A percentile compares a stretch with the other conserved stretches of the same genome.
phyloP scores from a whole-genome alignment of 1,284 basidiomycete genomes.

The Xanthoconium separans region DNA sequence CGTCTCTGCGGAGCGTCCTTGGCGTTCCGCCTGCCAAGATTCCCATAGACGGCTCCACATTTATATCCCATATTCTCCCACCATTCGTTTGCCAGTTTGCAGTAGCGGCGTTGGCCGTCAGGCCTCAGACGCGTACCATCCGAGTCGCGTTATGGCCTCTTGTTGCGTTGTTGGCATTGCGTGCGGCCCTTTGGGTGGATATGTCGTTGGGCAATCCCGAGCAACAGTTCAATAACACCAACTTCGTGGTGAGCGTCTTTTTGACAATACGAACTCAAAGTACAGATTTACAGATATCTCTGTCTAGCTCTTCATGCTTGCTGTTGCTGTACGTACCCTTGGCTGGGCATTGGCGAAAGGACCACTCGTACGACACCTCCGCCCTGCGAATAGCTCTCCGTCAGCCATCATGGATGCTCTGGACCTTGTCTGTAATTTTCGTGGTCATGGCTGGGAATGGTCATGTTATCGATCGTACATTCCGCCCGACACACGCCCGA shows the following conservation, averaged over 20 bases:
- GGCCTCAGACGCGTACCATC: conserved; percentile 40
- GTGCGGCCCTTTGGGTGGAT: conserved; percentile 43
- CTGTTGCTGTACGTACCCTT: conserved; percentile 14
- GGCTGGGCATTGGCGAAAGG: conserved; percentile 17
- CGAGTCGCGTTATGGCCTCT: conserved; percentile 47
- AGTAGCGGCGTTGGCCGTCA: conserved; percentile 47
- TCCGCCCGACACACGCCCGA: conserved; percentile 43
- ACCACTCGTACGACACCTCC: conserved; percentile 16
- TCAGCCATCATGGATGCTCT: conserved; percentile 39
- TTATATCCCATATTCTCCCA: conserved; percentile 34
- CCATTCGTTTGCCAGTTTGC: conserved; percentile 43
- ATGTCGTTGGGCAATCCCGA: conserved; percentile 36
- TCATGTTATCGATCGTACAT: conserved; percentile 36
- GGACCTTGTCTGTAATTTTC: conserved; percentile 48
- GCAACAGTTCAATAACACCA: conserved; percentile 40
- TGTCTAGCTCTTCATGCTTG: conserved; percentile 19
- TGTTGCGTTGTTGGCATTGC: conserved; percentile 40
- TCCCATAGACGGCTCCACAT: neutral
- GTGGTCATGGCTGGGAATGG: conserved; percentile 55
- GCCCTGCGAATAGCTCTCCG: neutral
- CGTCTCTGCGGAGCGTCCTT: neutral
- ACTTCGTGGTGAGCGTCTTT: conserved; percentile 33
- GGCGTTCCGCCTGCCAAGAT: conserved; percentile 1
- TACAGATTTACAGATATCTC: neutral
- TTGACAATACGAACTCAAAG: neutral